Base-by-base conservation (phyloP, 345 rosid genomes). In the Populus simonii region DNA sequence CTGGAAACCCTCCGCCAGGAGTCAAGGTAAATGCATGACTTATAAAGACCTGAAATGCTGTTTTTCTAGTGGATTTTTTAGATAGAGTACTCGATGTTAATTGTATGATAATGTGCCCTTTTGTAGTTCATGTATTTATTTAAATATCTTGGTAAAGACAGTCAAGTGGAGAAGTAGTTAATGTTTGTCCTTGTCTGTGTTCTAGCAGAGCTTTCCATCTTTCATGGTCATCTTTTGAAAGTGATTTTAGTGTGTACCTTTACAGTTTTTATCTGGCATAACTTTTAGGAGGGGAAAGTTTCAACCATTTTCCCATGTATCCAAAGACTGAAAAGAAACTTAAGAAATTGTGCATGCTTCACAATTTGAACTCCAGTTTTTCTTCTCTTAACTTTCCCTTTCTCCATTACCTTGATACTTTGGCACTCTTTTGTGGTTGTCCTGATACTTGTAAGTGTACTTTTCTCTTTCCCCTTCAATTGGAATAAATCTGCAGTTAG, bases 1-100 rank as follows among this genome's bases (percentile, higher is more conserved):
- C 85, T 59, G 77, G 80, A 66, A 87, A 80, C 78, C 86, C 92
- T 66, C 85, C 89, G 3, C 79, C 86, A 45, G 92, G 90, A 61
- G 73, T 87, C 73, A 88, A 88, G 93, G 94, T 91, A 82, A 74
- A 70, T 78, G 41, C 70, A 22, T 31, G 31, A 27, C 70, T 55
- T 78, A 29, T 53, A 39, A 35, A 43, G 69, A 20, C 75, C 8
- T 29, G 49, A 74, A 38, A 55, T 65, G 29, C 43, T 33, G 72
- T 69, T 66, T 67, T 20, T 35, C 27, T 53, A 53, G 27, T 62
- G 5, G 59, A 59, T 53, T 78, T 63, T 29, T 11, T 20, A 68
- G 71, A 20, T 33, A 20, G 25, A 12, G 38, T 61, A 41, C 63
- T 45, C 31, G 7, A 1, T 27, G 11, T 59, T 63, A 47, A 27